These are phyloP conservation scores for Zymoseptoria crescenta DNA, from an alignment of 2,329 filamentous ascomycete species.

Conservation along the genomic window DNA sequence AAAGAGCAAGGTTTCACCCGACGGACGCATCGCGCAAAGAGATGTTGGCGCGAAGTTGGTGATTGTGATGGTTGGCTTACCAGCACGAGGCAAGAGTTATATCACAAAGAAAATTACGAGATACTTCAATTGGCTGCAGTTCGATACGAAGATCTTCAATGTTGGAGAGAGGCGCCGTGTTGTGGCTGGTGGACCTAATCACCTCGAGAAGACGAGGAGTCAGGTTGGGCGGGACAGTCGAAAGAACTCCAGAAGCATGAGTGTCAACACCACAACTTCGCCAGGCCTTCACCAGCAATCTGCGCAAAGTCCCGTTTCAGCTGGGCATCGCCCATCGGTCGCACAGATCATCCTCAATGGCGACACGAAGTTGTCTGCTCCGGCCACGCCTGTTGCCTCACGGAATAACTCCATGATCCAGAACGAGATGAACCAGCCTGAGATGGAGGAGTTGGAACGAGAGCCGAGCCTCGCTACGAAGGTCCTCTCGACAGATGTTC, in stretches of 20 bases:
- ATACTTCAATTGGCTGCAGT: conserved; percentile 95
- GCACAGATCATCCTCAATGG: conserved; percentile 54
- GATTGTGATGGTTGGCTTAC: conserved; percentile 96
- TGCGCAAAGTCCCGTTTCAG: conserved; percentile 7
- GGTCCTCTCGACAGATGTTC: conserved; percentile 12
- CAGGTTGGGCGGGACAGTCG: conserved; percentile 7
- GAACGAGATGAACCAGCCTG: conserved; percentile 22
- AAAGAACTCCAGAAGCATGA: conserved; percentile 17
- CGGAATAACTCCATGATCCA: conserved; percentile 11
- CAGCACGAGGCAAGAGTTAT: conserved; percentile 93
- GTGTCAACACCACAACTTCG: conserved; percentile 13
- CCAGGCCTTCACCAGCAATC: conserved; percentile 18
- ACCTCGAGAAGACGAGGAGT: conserved; percentile 26
- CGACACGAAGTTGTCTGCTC: conserved; percentile 35
- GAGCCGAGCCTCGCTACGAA: conserved; percentile 14
- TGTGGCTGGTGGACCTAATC: conserved; percentile 53
- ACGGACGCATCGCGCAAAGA: conserved; percentile 84
- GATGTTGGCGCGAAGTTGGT: conserved; percentile 95
- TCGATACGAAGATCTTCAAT: conserved; percentile 94
- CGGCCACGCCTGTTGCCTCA: conserved; percentile 22
- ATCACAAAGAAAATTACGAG: conserved; percentile 96
- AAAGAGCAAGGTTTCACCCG: conserved; percentile 87
- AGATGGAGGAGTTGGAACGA: conserved; percentile 18
- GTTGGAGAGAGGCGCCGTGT: conserved; percentile 85
- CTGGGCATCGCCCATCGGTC: conserved; percentile 31